Percentiles rank a stretch among this genome's conserved stretches.
phyloP scores from a whole-genome alignment of 1,284 basidiomycete genomes.

The Sporisorium sorghi region DNA sequence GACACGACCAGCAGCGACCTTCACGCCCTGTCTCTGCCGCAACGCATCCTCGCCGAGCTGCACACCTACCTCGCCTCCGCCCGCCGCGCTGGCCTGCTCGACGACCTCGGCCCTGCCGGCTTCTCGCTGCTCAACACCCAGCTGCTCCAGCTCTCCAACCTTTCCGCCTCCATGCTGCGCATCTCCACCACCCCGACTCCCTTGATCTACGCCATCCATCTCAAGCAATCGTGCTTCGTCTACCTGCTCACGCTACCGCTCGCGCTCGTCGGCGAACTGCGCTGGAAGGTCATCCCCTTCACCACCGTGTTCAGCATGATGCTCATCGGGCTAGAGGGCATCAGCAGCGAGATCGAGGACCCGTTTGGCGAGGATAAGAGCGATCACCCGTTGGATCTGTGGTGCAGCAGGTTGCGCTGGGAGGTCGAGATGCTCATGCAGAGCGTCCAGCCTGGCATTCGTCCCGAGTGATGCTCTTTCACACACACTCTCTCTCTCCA shows the following conservation, averaged over 20 bases:
- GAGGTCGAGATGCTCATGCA: constrained; percentile 31
- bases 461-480: constrained; percentile 23
- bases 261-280: constrained; percentile 30
- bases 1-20: background rate
- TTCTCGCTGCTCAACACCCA: constrained; percentile 38
- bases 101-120: constrained; percentile 49
- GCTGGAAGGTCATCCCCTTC: constrained; percentile 79
- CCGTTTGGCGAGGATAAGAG: constrained; percentile 72
- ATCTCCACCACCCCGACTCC: constrained; percentile 61
- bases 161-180: constrained; percentile 85
- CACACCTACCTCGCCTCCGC: constrained; percentile 38
- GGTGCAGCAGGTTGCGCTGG: constrained; percentile 24
- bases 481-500: no score
- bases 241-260: constrained; percentile 41
- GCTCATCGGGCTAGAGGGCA: constrained; percentile 91
- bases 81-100: constrained; percentile 35
- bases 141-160: constrained; percentile 78
- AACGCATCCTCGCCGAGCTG: constrained; percentile 40
- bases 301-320: constrained; percentile 80
- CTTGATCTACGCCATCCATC: constrained; percentile 79
- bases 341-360: constrained; percentile 90
- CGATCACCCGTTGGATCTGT: constrained; percentile 45
- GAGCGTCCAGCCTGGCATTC: constrained; percentile 8
- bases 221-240: constrained; percentile 81
- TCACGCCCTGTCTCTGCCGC: constrained; percentile 9